Evolutionary conservation across 2,329 filamentous ascomycete species (phyloP), one percentile per base, ranked within the genome.

Genomic region (Penicillium concentricum): DNA sequence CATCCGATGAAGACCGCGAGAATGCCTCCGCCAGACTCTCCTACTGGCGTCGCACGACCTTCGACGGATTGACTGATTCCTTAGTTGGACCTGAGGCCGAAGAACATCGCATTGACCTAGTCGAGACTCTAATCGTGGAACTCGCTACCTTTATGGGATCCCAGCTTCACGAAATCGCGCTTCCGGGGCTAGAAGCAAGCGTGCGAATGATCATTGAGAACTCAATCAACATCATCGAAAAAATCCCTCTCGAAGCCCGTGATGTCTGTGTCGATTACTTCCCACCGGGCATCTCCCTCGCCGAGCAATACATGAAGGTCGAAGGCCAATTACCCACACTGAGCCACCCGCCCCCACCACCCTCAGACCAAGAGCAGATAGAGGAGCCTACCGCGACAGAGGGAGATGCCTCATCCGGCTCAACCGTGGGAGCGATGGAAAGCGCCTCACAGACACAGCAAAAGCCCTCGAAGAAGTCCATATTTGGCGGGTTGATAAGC

Each of bases 131-230:
- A 15, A 89, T 91, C 10, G 80, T 80, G 46, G 86, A 86, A 62
- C 79, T 93, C 54, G 87, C 87, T 2, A 85, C 83, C 5, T 86
- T 83, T 30, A 77, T 99, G 34, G 86, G 87, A 59, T 85, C 88
- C 68, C 87, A 90, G 68, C 81, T 97, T 47, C 82, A 85, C 55
- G 88, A 90, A 12, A 91, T 92, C 2, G 84, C 90, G 0, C 90
- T 91, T 0, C 77, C 87, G 1, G 92, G 92, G 9, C 83, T 97
- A n/a, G 88, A 93, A 63, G 92, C 91, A 50, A 92, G 91, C 61
- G 89, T 92, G 2, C 87, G 88, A 53, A 96, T 94, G 87, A 97
- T 99, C 72, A 84, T 97, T 53, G 92, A 97, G 75, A 82, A 97
- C 49, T 91, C 92, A 0, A 84, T 97, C 30, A 88, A 87, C 59